Percentiles rank a stretch among this genome's conserved stretches.
These are phyloP conservation scores for Geranomyces michiganensis DNA, from an alignment of 192 early-diverging fungal species.

Conservation along the genomic window DNA sequence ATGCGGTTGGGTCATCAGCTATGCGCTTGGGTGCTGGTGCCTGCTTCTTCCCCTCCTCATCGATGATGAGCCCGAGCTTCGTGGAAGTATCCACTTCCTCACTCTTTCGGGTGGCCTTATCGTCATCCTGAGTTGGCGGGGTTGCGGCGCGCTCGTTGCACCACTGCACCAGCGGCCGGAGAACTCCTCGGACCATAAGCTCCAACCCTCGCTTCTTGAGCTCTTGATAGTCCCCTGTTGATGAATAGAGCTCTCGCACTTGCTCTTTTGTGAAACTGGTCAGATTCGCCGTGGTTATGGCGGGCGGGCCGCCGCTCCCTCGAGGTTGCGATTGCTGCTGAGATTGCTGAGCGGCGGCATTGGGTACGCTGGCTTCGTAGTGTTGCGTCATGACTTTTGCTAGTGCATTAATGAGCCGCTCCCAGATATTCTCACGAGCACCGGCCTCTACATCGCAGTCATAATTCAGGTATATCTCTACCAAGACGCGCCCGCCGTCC, in stretches of 20 bases:
- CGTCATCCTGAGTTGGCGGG: constrained; percentile 2
- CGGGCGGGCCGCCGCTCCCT: constrained; percentile 40
- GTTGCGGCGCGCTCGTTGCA: constrained; percentile 29
- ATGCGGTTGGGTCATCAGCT: constrained; percentile 83
- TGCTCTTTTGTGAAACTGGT: constrained; percentile 57
- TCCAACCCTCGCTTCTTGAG: constrained; percentile 57
- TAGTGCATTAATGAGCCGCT: constrained; percentile 77
- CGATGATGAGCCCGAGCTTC: constrained; percentile 41
- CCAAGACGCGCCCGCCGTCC: constrained; percentile 67
- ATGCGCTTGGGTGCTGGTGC: neutral
- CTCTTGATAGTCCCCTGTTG: constrained; percentile 54
- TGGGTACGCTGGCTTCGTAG: constrained; percentile 20
- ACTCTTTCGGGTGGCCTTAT: constrained; percentile 31
- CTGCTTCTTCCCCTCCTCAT: constrained; percentile 40
- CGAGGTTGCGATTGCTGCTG: constrained; percentile 11
- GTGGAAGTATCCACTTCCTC: constrained; percentile 27
- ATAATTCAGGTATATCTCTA: constrained; percentile 94
- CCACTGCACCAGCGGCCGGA: constrained; percentile 53
- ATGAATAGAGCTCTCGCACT: constrained; percentile 55
- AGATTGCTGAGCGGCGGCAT: neutral
- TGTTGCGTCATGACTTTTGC: constrained; percentile 61
- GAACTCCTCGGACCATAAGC: constrained; percentile 54
- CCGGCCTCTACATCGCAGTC: constrained; percentile 83
- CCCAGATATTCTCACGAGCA: constrained; percentile 83
- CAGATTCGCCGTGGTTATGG: constrained; percentile 56